Evolutionary conservation across 2,329 filamentous ascomycete species (phyloP), one percentile per base, ranked within the genome.

Genomic region (Cladophialophora chaetospira): DNA sequence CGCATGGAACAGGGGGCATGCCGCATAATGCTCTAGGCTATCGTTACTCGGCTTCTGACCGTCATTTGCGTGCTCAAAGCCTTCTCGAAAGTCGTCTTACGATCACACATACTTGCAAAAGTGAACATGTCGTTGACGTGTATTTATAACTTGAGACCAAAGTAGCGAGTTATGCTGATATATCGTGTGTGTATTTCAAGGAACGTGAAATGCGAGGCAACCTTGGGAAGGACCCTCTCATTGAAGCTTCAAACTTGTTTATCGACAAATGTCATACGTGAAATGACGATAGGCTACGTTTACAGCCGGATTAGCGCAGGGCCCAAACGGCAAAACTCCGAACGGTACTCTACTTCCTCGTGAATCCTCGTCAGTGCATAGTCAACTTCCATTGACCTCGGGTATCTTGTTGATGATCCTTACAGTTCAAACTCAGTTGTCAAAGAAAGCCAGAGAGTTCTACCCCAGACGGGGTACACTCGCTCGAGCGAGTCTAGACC

Each of bases 331-430:
- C 46, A 50, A 6, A 42, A 40, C 47, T 50, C 47, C 47, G 33
- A 15, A 11, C 17, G 17, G 31, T 33, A 23, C 29, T 26, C 15
- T 42, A 29, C 23, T 23, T 42, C 31, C 2, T 15, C 25, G 33
- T 25, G 49, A 9, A 33, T 35, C 49, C 43, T 52, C 10, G 49
- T 17, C 25, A 23, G 23, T 52, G 26, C 17, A 15, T 21, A 45
- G 33, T 26, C 50, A 53, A 28, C 29, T 36, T 36, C 28, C 10
- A 4, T 53, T 53, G 45, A 53, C 50, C 50, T 53, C 50, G 50
- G 50, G 50, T 53, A 44, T 53, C 11, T 19, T 31, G n/a, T 6
- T 35, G 3, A 19, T 19, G 26, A 29, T 5, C 43, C 13, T 5
- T 28, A 28, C 35, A 3, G 35, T 21, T 21, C 44, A 33, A 21